Evolutionary conservation across 768 basidiomycete genomes (phyloP).

Genomic region (Dacryopinax primogenitus): DNA sequence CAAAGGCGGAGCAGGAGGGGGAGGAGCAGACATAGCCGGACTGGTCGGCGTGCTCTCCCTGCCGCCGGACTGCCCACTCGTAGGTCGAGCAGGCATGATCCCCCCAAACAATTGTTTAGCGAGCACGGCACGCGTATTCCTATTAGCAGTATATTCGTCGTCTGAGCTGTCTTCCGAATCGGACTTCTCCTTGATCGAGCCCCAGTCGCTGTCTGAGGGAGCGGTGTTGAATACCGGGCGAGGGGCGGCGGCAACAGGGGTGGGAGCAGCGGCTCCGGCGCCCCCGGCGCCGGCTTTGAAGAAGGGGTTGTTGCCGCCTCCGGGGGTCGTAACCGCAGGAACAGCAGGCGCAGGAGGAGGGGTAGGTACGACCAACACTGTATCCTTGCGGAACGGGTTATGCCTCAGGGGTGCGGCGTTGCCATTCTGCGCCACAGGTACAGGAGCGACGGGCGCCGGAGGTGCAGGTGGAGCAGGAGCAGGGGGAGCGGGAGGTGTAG

Average conservation of each 20-base stretch:
- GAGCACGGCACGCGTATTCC: constrained; percentile 53
- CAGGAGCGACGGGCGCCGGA: constrained; percentile 20
- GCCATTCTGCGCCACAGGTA: constrained; percentile 23
- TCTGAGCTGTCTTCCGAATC: constrained; percentile 57
- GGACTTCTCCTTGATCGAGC: constrained; percentile 58
- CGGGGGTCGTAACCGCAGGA: constrained; percentile 23
- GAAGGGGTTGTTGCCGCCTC: constrained; percentile 62
- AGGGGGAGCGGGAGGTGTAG: constrained; percentile 31
- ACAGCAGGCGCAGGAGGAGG: constrained; percentile 24
- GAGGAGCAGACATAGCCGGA: constrained; percentile 22
- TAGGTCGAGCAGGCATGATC: constrained; percentile 38
- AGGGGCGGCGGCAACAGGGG: constrained; percentile 16
- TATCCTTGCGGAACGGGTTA: constrained; percentile 24
- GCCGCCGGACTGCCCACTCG: constrained; percentile 38
- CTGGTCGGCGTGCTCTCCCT: constrained; percentile 21
- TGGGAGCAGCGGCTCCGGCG: constrained; percentile 8
- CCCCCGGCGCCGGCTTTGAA: constrained; percentile 35
- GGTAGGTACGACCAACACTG: constrained; percentile 22
- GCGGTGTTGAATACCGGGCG: constrained; percentile 43
- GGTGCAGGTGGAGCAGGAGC: constrained; percentile 22
- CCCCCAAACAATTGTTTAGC: constrained; percentile 69
- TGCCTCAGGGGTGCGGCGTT: constrained; percentile 16
- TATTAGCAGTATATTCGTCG: constrained; percentile 58
- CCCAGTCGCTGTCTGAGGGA: constrained; percentile 56
- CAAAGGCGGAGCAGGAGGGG: constrained; percentile 30